These are phyloP conservation scores for Brasenia schreberi DNA, from an alignment of 164 flowering plant genomes.

Conservation along the genomic window DNA sequence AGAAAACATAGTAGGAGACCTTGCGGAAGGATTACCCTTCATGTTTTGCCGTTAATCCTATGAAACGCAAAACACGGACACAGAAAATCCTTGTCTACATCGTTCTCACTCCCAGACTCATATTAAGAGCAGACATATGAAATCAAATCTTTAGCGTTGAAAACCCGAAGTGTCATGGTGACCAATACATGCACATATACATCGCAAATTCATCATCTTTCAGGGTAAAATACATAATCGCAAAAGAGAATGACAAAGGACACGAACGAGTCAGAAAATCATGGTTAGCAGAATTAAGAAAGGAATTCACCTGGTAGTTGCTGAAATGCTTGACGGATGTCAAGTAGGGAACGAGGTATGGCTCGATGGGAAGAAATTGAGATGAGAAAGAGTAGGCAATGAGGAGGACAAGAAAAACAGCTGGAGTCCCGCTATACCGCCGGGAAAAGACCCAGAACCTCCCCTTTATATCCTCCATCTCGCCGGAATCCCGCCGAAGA, in stretches of 20 bases:
- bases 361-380: slow-evolving; percentile 14
- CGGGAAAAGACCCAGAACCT: neutral
- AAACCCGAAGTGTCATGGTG: neutral
- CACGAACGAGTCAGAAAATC: too few relatives aligned
- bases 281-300: neutral
- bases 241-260: too few relatives aligned
- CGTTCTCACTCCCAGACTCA: neutral
- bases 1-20: too few relatives aligned
- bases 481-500: neutral
- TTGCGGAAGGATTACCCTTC: too few relatives aligned
- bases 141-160: neutral
- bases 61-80: too few relatives aligned
- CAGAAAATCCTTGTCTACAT: too few relatives aligned
- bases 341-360: slow-evolving; percentile 12
- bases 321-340: slow-evolving; percentile 14
- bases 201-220: neutral
- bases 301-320: slow-evolving; percentile 10
- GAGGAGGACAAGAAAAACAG: slow-evolving; percentile 2
- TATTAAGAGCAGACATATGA: neutral
- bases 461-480: neutral
- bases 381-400: slow-evolving; percentile 11
- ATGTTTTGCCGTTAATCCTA: too few relatives aligned
- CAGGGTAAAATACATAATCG: too few relatives aligned
- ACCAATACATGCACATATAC: neutral
- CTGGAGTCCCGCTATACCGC: slow-evolving; percentile 1